phyloP scores from a whole-genome alignment of 768 basidiomycete species.

The Agaricus subrufescens region DNA sequence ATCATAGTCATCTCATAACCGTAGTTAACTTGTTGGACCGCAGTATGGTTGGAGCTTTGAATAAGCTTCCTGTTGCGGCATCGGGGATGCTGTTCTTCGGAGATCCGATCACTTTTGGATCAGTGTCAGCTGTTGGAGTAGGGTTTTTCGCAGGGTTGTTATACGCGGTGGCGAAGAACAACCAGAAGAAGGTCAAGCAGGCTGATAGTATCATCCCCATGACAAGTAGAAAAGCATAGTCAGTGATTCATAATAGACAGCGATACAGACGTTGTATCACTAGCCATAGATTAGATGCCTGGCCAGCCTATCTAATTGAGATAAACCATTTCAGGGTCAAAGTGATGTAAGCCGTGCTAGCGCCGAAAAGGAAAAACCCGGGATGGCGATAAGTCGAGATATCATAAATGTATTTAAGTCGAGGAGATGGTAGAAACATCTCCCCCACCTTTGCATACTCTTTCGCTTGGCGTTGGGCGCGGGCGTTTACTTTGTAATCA shows the following conservation, averaged over 20 bases:
- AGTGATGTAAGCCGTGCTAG: constrained; percentile 21
- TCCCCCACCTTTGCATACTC: background rate
- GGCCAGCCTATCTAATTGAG: constrained; percentile 10
- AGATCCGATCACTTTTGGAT: constrained; percentile 82
- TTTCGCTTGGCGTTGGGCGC: background rate
- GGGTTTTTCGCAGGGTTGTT: constrained; percentile 92
- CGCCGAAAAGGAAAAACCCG: constrained; percentile 17
- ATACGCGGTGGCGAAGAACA: constrained; percentile 93
- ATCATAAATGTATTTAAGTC: constrained; percentile 1
- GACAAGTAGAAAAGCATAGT: constrained; percentile 41
- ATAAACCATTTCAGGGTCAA: constrained; percentile 17
- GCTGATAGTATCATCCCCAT: constrained; percentile 59
- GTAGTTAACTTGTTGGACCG: constrained; percentile 10
- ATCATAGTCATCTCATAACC: background rate
- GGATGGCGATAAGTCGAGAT: background rate
- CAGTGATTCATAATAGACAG: constrained; percentile 8
- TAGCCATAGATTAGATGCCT: too few relatives aligned
- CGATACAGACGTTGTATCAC: background rate
- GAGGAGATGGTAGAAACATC: background rate
- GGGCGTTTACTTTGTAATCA: background rate
- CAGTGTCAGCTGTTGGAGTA: constrained; percentile 79
- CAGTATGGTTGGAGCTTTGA: constrained; percentile 95
- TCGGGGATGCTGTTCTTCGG: constrained; percentile 99
- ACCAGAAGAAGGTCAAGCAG: constrained; percentile 69
- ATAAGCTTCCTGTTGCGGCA: constrained; percentile 96